Percentiles rank a stretch among this genome's conserved stretches.
Evolutionary conservation across 2,329 filamentous ascomycete genomes (phyloP).

Genomic region (Fusarium domesticum): DNA sequence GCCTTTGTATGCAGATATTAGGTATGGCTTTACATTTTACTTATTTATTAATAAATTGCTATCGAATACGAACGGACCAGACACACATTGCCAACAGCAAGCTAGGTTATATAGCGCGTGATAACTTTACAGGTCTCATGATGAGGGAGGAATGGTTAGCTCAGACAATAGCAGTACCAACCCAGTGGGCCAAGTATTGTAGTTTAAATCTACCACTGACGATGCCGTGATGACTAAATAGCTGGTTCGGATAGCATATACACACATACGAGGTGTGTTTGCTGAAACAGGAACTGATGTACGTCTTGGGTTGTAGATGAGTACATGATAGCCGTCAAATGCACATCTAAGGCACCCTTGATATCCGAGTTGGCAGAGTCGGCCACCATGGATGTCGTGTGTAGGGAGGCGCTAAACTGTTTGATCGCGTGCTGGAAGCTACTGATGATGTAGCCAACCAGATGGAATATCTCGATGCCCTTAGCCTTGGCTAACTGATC

Average conservation of each 20-base stretch:
- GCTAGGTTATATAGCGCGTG: no score
- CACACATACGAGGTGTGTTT: conserved; percentile 1
- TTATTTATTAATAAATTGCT: no score
- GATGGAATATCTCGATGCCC: conserved; percentile 3
- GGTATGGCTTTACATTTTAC: no score
- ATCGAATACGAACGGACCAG: no score
- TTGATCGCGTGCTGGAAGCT: conserved; percentile 6
- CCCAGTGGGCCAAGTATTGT: no score
- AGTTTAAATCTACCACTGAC: no score
- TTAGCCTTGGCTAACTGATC: conserved; percentile 3
- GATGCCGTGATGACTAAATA: neutral
- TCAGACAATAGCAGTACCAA: no score
- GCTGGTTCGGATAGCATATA: conserved; percentile 2
- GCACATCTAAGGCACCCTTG: conserved; percentile 4
- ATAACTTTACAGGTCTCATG: no score
- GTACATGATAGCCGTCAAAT: conserved; percentile 4
- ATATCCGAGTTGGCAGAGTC: conserved; percentile 8
- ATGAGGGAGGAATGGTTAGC: no score
- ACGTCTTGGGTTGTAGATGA: neutral
- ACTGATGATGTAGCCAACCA: conserved; percentile 6
- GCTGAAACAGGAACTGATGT: neutral
- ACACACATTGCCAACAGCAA: no score
- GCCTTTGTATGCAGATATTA: no score
- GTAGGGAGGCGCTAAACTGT: neutral
- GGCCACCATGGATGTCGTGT: conserved; percentile 6